A percentile compares a stretch with the other conserved stretches of the same genome.
These are phyloP conservation scores for Fusarium stilboides DNA, from an alignment of 2,329 filamentous ascomycete genomes.

Conservation along the genomic window DNA sequence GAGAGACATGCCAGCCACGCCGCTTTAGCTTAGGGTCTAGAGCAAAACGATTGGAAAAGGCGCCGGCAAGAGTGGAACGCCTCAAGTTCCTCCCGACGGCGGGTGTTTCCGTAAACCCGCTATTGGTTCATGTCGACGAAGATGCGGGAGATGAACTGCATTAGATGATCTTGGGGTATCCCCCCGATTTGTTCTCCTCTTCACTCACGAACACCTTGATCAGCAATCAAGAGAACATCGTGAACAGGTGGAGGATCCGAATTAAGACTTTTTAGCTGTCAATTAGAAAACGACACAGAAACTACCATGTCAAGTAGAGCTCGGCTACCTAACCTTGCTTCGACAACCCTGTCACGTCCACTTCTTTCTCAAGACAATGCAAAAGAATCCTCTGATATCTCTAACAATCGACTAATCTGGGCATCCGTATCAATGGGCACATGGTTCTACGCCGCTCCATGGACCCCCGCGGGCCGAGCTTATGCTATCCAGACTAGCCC, in stretches of 20 bases:
- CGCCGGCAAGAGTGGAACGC: not conserved
- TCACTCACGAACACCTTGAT: not conserved
- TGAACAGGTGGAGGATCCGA: not conserved
- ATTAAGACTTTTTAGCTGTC: not conserved
- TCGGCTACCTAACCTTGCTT: not conserved
- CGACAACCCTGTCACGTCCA: not conserved
- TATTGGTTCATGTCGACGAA: not conserved
- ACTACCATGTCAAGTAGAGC: not conserved
- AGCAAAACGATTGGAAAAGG: not conserved
- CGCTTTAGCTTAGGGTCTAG: not conserved
- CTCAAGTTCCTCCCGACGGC: not conserved
- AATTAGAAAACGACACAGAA: not conserved
- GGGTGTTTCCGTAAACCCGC: not conserved
- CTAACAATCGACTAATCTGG: not conserved
- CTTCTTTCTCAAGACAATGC: not conserved
- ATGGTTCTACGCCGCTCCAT: slow-evolving; percentile 1
- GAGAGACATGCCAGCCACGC: not conserved
- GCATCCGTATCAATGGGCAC: not conserved
- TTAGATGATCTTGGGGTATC: not conserved
- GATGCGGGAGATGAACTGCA: not conserved
- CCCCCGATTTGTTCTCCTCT: slow-evolving; percentile 9
- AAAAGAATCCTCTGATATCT: not conserved
- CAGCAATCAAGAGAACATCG: not conserved
- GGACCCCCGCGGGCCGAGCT: not conserved
- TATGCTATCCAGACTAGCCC: not conserved